Evolutionary conservation across 805 yeast genomes (phyloP), one percentile per base, ranked within the genome.

Genomic region (Saturnispora ahearnii): DNA sequence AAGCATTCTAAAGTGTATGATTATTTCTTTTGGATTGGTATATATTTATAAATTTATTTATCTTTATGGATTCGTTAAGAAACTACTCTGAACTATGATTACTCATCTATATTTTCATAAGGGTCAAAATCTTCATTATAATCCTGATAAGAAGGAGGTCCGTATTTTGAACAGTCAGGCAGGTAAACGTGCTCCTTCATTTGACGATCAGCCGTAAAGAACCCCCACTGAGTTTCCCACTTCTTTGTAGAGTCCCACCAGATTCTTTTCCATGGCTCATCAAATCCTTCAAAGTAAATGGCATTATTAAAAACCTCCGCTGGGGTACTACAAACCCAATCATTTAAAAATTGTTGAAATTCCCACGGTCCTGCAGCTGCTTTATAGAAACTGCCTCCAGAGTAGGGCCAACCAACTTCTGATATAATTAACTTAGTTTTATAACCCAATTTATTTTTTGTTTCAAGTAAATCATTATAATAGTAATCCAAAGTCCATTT

Each of bases 181-280:
- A 26, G 9, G 29, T 6, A 6, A 26, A 26, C 9, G 6, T 26
- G 9, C 5, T 63, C 59, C 55, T 79, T 81, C 53, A 77, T 54
- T 37, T 66, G 61, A 46, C 87, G 63, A 48, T 78, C 73, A 6
- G 59, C 56, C 1, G 73, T 69, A 57, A 83, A 81, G 8, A 83
- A 51, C 0, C 88, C 90, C 88, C 88, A 83, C 55, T 81, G 78
- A 0, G 85, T 73, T 57, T 82, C 88, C 87, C 87, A 81, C 49
- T 63, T 64, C 30, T 71, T 69, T 2, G 68, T 70, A 1, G 62
- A 69, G 22, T 73, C 73, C 57, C 78, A 72, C 61, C 74, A 80
- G 1, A 77, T 61, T 43, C 64, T 60, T 55, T 81, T 82, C 87
- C 87, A 81, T 0, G 86, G 85, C 58, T 81, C 86, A 64, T 83